These are phyloP conservation scores for Lachnellula subtilissima DNA, from an alignment of 2,329 filamentous ascomycete genomes.

Conservation along the genomic window DNA sequence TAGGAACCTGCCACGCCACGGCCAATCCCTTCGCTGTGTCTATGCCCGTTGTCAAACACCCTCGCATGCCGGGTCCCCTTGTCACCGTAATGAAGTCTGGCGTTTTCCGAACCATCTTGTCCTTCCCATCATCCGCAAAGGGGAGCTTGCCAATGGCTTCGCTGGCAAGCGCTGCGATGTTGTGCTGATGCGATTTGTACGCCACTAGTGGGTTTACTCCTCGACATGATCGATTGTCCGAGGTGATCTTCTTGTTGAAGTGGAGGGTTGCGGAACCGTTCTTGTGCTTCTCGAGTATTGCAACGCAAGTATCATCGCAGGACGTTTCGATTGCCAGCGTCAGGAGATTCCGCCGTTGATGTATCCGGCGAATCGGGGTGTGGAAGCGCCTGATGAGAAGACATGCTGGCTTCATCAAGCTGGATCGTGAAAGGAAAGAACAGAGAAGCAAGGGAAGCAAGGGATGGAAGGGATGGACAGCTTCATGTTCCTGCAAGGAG, in stretches of 20 bases:
- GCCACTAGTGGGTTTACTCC: constrained; percentile 79
- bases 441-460: not conserved
- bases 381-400: constrained; percentile 20
- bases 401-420: constrained; percentile 30
- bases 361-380: not conserved
- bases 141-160: constrained; percentile 55
- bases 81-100: constrained; percentile 89
- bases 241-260: constrained; percentile 78
- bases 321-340: constrained; percentile 77
- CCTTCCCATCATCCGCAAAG: constrained; percentile 17
- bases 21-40: constrained; percentile 84
- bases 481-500: not conserved
- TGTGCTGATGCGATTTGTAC: constrained; percentile 68
- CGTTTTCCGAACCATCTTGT: constrained; percentile 34
- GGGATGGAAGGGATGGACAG: not conserved
- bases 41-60: constrained; percentile 72
- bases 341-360: constrained; percentile 36
- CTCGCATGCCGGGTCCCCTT: constrained; percentile 81
- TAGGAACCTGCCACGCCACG: constrained; percentile 73
- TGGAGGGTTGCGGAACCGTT: constrained; percentile 51
- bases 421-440: not conserved
- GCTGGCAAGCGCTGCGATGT: constrained; percentile 63
- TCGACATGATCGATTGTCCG: constrained; percentile 66
- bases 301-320: constrained; percentile 91
- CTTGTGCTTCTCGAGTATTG: constrained; percentile 60